These are phyloP conservation scores for Wickerhamiella sorbophila DNA, from an alignment of 805 yeast species.

Conservation along the genomic window DNA sequence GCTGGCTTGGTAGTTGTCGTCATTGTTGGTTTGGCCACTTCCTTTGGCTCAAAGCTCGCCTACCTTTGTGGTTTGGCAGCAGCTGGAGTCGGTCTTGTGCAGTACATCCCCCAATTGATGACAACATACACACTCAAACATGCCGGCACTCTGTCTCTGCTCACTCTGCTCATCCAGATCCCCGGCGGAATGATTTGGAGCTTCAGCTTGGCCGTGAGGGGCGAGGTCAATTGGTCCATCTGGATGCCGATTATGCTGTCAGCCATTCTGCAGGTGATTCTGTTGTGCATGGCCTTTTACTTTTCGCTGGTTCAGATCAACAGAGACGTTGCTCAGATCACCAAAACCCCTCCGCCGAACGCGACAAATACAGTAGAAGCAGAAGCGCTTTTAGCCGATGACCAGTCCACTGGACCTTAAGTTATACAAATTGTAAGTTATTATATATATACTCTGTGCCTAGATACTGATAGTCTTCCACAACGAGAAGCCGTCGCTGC, in stretches of 20 bases:
- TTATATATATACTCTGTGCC: too few species aligned
- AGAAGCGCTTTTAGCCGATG: too few species aligned
- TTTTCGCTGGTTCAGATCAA: conserved; percentile 16
- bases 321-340: conserved; percentile 5
- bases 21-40: conserved; percentile 8
- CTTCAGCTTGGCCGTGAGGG: conserved; percentile 49
- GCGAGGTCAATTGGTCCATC: conserved; percentile 73
- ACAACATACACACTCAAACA: conserved; percentile 58
- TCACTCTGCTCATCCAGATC: conserved; percentile 75
- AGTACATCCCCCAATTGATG: conserved; percentile 65
- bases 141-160: conserved; percentile 65
- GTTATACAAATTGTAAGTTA: too few species aligned
- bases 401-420: too few species aligned
- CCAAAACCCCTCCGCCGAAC: conserved; percentile 5
- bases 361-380: too few species aligned
- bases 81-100: conserved; percentile 47
- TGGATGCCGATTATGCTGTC: conserved; percentile 73
- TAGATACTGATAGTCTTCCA: conserved; percentile 88
- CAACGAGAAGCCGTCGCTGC: conserved; percentile 83
- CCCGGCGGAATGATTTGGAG: conserved; percentile 84
- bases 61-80: conserved; percentile 45
- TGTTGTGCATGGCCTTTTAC: conserved; percentile 50
- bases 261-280: conserved; percentile 47
- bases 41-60: conserved; percentile 3
- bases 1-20: conserved; percentile 12